Evolutionary conservation across 805 yeast genomes (phyloP).

Genomic region (Schwanniomyces pseudopolymorphus): DNA sequence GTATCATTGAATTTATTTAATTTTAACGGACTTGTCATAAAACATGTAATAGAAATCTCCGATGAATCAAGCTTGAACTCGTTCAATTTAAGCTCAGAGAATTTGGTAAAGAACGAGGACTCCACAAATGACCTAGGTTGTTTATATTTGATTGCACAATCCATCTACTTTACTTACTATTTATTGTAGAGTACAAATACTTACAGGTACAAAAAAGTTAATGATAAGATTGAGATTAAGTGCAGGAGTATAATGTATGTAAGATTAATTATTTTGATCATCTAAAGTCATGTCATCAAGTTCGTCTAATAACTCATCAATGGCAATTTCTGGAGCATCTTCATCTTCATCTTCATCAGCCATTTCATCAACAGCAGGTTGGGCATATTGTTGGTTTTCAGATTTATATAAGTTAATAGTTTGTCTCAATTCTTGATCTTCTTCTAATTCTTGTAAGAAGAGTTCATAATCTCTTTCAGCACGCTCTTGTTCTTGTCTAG

Average conservation of each 20-base stretch:
- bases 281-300: constrained; percentile 90
- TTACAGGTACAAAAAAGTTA: background rate
- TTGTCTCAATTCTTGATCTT: constrained; percentile 91
- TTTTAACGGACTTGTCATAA: constrained; percentile 31
- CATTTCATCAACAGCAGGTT: constrained; percentile 47
- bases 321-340: constrained; percentile 83
- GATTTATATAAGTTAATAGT: constrained; percentile 86
- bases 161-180: background rate
- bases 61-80: constrained; percentile 63
- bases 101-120: constrained; percentile 78
- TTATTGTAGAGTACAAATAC: background rate
- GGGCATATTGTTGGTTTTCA: constrained; percentile 22
- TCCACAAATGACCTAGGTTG: constrained; percentile 76
- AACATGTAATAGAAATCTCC: constrained; percentile 44
- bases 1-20: constrained; percentile 34
- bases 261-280: constrained; percentile 35
- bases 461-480: constrained; percentile 94
- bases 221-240: constrained; percentile 3
- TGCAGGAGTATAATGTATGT: constrained; percentile 4
- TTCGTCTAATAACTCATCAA: constrained; percentile 93
- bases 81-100: constrained; percentile 73
- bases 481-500: constrained; percentile 83
- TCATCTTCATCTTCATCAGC: constrained; percentile 56
- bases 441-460: constrained; percentile 96
- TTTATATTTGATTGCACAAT: constrained; percentile 30